Evolutionary conservation across 2,329 filamentous ascomycete genomes (phyloP).

Genomic region (Colletotrichum sp.): DNA sequence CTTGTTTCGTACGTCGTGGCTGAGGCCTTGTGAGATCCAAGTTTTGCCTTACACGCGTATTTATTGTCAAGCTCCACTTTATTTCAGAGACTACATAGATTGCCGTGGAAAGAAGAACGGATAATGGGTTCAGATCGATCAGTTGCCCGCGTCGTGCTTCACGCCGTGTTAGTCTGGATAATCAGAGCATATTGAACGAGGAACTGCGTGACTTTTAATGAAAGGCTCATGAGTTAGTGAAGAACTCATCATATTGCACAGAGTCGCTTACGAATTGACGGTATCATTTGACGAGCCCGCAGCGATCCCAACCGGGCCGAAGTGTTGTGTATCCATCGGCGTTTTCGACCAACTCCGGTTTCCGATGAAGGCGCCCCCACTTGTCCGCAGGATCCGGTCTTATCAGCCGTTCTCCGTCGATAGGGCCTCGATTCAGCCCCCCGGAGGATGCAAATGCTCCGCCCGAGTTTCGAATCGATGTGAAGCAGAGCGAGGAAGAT

Average conservation of each 20-base stretch:
- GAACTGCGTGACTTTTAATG: neutral
- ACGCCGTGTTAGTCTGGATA: neutral
- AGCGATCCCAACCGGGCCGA: neutral
- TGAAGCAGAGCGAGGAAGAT: neutral
- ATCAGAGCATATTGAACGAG: neutral
- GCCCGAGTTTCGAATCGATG: neutral
- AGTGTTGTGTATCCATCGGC: neutral
- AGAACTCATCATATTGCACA: neutral
- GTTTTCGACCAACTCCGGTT: neutral
- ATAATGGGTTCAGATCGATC: neutral
- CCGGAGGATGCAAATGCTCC: neutral
- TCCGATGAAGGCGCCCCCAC: neutral
- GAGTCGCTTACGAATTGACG: neutral
- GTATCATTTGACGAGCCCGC: neutral
- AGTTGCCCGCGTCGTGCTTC: neutral
- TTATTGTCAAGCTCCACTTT: neutral
- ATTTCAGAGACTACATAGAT: neutral
- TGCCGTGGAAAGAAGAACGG: neutral
- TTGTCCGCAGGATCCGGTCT: neutral
- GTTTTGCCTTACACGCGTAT: neutral
- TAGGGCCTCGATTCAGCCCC: neutral
- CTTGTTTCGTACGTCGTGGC: neutral
- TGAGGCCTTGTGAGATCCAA: neutral
- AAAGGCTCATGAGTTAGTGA: neutral
- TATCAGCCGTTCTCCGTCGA: neutral